These are phyloP conservation scores for Rusavskia elegans DNA, from an alignment of 495 filamentous ascomycete species.

Conservation along the genomic window DNA sequence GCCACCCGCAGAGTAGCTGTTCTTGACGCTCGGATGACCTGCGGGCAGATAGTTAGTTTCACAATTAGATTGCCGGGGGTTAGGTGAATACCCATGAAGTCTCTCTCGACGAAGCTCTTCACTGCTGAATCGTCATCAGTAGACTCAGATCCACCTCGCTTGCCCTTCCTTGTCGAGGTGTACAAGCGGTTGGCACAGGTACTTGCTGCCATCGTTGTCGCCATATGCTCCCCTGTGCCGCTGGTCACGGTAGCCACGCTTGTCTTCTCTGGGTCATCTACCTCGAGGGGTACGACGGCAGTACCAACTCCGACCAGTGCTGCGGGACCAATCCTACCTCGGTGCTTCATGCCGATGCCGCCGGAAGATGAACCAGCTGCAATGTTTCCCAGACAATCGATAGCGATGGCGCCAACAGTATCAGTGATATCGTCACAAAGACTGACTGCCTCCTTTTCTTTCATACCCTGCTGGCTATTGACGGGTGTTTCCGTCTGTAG, in stretches of 20 bases:
- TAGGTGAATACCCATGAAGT: slow-evolving; percentile 53
- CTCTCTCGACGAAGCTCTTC: slow-evolving; percentile 49
- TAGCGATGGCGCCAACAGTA: slow-evolving; percentile 87
- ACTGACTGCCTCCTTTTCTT: neutral
- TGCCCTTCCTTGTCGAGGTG: slow-evolving; percentile 39
- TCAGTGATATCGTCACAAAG: slow-evolving; percentile 51
- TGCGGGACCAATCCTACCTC: slow-evolving; percentile 77
- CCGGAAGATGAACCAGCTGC: slow-evolving; percentile 96
- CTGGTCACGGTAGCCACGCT: slow-evolving; percentile 69
- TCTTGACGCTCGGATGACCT: slow-evolving; percentile 58
- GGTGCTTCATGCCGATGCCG: slow-evolving; percentile 97
- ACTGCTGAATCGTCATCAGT: slow-evolving; percentile 59
- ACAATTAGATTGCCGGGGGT: neutral
- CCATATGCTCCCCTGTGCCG: slow-evolving; percentile 95
- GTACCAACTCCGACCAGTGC: slow-evolving; percentile 86
- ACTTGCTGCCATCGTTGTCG: slow-evolving; percentile 69
- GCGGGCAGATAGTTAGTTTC: slow-evolving; percentile 10
- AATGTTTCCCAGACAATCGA: slow-evolving; percentile 72
- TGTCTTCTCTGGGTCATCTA: slow-evolving; percentile 40
- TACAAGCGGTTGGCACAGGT: slow-evolving; percentile 66
- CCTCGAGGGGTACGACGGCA: slow-evolving; percentile 58
- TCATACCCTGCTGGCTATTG: neutral
- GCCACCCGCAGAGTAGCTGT: slow-evolving; percentile 55
- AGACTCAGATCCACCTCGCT: slow-evolving; percentile 42
- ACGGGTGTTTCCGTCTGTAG: neutral